These are phyloP conservation scores for Aspergillus pseudonomiae DNA, from an alignment of 2,329 filamentous ascomycete genomes.

Conservation along the genomic window DNA sequence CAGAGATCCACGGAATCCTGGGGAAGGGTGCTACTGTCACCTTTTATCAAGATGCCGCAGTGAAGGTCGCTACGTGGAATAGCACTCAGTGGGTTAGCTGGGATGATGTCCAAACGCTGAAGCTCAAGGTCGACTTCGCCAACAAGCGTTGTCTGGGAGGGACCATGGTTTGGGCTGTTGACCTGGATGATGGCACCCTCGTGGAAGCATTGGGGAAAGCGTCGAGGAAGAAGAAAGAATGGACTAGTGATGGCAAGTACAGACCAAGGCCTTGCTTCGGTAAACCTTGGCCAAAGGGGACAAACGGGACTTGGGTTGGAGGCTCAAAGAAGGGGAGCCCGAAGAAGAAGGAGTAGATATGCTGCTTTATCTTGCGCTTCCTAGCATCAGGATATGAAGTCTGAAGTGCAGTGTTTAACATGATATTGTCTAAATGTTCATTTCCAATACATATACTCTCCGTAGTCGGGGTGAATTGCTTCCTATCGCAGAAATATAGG, in stretches of 20 bases:
- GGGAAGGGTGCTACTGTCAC: neutral
- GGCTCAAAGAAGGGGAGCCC: neutral
- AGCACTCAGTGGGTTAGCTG: slow-evolving; percentile 20
- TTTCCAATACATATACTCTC: neutral
- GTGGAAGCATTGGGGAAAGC: slow-evolving; percentile 10
- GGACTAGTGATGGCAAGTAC: neutral
- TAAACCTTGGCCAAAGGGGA: neutral
- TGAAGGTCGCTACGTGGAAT: slow-evolving; percentile 19
- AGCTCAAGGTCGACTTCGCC: slow-evolving; percentile 21
- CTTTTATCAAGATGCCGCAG: slow-evolving; percentile 15
- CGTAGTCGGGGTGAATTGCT: neutral
- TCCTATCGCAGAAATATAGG: no score
- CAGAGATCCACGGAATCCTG: slow-evolving; percentile 13
- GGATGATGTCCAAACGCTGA: slow-evolving; percentile 21
- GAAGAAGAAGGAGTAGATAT: neutral
- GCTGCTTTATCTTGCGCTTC: neutral
- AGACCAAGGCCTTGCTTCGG: neutral
- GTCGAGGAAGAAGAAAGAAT: slow-evolving; percentile 9
- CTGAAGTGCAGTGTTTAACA: neutral
- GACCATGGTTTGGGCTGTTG: slow-evolving; percentile 22
- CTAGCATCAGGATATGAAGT: neutral
- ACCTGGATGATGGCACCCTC: slow-evolving; percentile 19
- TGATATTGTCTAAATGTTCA: neutral
- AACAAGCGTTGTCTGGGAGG: slow-evolving; percentile 23
- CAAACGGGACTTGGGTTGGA: neutral